Percentiles rank a stretch among this genome's conserved stretches.
These are phyloP conservation scores for Orbilia ellipsospora DNA, from an alignment of 2,329 filamentous ascomycete genomes.

Conservation along the genomic window DNA sequence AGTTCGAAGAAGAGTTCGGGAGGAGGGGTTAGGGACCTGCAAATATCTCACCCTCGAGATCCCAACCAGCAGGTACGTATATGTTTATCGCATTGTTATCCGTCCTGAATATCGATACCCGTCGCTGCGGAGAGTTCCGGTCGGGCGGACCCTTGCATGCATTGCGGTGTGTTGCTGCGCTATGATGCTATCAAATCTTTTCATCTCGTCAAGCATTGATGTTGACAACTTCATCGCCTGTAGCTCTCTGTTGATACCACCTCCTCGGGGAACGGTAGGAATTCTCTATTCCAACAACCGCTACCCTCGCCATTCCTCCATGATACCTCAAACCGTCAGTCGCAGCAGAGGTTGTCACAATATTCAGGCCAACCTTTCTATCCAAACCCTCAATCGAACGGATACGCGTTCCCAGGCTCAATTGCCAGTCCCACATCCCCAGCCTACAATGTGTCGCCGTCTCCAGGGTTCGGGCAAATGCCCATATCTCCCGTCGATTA, in stretches of 20 bases:
- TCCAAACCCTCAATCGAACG: slow-evolving; percentile 45
- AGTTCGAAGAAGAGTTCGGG: slow-evolving; percentile 45
- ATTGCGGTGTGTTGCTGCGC: not conserved
- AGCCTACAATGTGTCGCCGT: slow-evolving; percentile 15
- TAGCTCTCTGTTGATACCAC: slow-evolving; percentile 34
- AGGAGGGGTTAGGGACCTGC: slow-evolving; percentile 36
- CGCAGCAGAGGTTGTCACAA: slow-evolving; percentile 28
- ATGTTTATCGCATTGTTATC: slow-evolving; percentile 2
- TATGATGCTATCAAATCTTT: not conserved
- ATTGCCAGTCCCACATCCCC: slow-evolving; percentile 39
- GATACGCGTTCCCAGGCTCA: slow-evolving; percentile 35
- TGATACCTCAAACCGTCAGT: slow-evolving; percentile 22
- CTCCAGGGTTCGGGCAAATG: slow-evolving; percentile 44
- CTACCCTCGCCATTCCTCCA: slow-evolving; percentile 30
- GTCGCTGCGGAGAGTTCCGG: not conserved
- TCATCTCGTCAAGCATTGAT: not conserved
- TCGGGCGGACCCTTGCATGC: slow-evolving; percentile 1
- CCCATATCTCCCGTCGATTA: slow-evolving; percentile 44
- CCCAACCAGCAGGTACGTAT: slow-evolving; percentile 44
- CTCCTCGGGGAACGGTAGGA: slow-evolving; percentile 12
- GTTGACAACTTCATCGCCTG: not conserved
- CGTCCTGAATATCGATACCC: slow-evolving; percentile 11
- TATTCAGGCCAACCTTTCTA: slow-evolving; percentile 45
- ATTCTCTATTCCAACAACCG: slow-evolving; percentile 23
- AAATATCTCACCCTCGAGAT: slow-evolving; percentile 47